phyloP scores from a whole-genome alignment of 2,329 filamentous ascomycete genomes.

The Stromatinia cepivora region DNA sequence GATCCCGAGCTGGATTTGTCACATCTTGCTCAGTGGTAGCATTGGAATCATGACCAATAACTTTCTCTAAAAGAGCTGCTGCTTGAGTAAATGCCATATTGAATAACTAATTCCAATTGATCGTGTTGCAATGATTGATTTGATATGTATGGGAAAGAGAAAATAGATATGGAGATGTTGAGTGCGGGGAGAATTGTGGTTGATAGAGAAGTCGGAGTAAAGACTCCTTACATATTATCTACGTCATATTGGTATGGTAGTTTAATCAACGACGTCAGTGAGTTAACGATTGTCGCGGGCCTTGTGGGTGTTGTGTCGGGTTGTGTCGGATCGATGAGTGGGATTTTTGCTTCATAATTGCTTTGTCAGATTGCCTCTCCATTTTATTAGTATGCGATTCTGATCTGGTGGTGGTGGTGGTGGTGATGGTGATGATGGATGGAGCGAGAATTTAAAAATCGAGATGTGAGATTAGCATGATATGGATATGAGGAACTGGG shows the following conservation, averaged over 20 bases:
- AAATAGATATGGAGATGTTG: background rate
- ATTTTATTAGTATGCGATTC: background rate
- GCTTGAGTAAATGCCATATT: constrained; percentile 63
- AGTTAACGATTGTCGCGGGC: background rate
- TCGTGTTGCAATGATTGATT: background rate
- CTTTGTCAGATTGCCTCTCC: background rate
- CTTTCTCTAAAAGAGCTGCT: constrained; percentile 66
- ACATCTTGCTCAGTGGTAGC: constrained; percentile 68
- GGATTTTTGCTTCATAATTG: background rate
- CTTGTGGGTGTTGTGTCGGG: background rate
- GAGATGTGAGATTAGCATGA: background rate
- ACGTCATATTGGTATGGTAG: background rate
- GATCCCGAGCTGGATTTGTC: constrained; percentile 58
- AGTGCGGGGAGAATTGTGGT: background rate
- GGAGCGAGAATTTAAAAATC: no score
- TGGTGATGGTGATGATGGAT: no score
- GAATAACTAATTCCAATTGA: constrained; percentile 1
- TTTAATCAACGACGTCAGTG: constrained; percentile 18
- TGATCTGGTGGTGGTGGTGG: no score
- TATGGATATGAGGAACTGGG: background rate
- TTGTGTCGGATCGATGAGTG: background rate
- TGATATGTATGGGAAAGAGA: background rate
- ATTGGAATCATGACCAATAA: constrained; percentile 66
- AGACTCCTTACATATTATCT: background rate
- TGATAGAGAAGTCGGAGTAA: constrained; percentile 1